Conservation (phyloP, 2,329 filamentous ascomycete species). For the Xylariaceae sp. region DNA sequence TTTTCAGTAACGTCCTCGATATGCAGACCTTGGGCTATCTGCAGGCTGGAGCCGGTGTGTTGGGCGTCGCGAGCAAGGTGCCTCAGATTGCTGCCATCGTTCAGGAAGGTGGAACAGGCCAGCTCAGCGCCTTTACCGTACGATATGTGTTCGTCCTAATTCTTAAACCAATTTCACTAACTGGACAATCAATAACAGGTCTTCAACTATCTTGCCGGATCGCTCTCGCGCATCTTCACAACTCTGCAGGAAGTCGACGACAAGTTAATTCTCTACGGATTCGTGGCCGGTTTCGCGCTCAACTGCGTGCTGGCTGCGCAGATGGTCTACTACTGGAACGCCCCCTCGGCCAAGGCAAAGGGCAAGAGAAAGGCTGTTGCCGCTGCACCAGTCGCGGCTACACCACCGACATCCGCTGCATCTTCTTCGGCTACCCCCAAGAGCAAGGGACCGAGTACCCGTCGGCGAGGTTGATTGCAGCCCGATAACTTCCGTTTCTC, state of each 20-base stretch:
- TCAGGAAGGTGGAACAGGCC: constrained; percentile 81
- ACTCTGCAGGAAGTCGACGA: constrained; percentile 97
- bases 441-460: constrained; percentile 40
- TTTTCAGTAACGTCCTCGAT: constrained; percentile 66
- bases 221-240: constrained; percentile 92
- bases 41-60: constrained; percentile 76
- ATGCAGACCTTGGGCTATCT: constrained; percentile 66
- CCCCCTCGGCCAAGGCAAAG: constrained; percentile 43
- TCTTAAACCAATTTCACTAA: not conserved
- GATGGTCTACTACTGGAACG: constrained; percentile 97
- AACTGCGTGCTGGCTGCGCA: constrained; percentile 83
- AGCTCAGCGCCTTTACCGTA: constrained; percentile 94
- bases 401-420: constrained; percentile 22
- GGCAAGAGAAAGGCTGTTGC: constrained; percentile 37
- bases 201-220: constrained; percentile 95
- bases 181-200: constrained; percentile 56
- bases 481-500: constrained; percentile 3
- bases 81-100: constrained; percentile 90
- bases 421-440: constrained; percentile 31
- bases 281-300: constrained; percentile 84
- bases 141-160: constrained; percentile 30
- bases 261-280: constrained; percentile 91
- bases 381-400: constrained; percentile 20
- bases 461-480: constrained; percentile 37
- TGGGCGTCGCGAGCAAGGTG: constrained; percentile 86